Base-by-base conservation (phyloP, 2,329 filamentous ascomycete species). In the Colletotrichum sublineola region DNA sequence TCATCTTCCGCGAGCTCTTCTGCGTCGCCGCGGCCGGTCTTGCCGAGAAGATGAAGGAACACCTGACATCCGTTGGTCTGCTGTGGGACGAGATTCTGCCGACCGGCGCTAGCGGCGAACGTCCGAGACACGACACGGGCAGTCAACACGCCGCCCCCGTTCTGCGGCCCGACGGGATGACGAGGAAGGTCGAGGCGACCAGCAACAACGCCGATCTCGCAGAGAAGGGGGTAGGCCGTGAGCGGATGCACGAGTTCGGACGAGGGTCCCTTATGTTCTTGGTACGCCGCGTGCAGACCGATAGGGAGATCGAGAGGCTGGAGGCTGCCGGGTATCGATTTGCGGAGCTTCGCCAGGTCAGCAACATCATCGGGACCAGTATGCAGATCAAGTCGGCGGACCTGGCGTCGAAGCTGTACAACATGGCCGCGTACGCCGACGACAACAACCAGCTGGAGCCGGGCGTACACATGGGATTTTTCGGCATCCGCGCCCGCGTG, bases 181-280 rank as follows among this genome's bases (percentile, higher is more conserved):
- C 7, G 79, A 68, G 71, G 15, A 73, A 67, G 33, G 56, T 58
- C 5, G 52, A 72, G 15, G 69, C 61, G 7, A 55, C 63, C 11
- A 62, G 60, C 65, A 71, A 62, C 68, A 77, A 74, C 71, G 80
- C 81, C 15, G 81, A 82, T 36, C 73, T 83, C 15, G 80, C 80
- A 1, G 85, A 88, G 74, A 86, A 86, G 73, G 84, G 81, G 0
- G 63, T 81, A 40, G 68, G 74, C 24, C 67, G 75, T 5, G 75
- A 74, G 33, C 75, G 74, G 56, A 74, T 78, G 33, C 76, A 81
- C 20, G 79, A 82, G 40, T 87, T 90, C 48, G 92, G 92, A 5
- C 91, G 90, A 71, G 94, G 95, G 0, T 94, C 95, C 66, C 86
- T 97, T 57, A 89, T 97, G 79, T 95, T 97, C 76, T 87, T 97